Percentiles rank a stretch among this genome's conserved stretches.
phyloP scores from a whole-genome alignment of 148 eudicot genomes.

The Hydrangea macrophylla region DNA sequence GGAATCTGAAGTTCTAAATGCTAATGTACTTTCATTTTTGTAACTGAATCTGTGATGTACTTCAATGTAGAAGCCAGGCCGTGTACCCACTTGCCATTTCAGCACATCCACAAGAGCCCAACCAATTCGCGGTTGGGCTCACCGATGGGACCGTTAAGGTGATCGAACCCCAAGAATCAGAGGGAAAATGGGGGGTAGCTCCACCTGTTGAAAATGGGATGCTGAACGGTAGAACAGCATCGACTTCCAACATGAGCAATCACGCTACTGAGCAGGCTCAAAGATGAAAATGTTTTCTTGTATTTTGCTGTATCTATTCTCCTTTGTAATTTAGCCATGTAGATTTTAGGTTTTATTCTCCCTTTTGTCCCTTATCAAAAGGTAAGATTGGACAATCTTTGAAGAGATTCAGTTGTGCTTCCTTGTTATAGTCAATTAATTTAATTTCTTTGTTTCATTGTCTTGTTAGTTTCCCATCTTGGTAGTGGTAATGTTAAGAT shows the following conservation, averaged over 20 bases:
- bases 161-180: constrained; percentile 73
- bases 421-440: constrained; percentile 7
- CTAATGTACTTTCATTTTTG: background rate
- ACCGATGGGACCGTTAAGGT: constrained; percentile 75
- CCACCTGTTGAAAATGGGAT: constrained; percentile 71
- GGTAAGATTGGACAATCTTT: constrained; percentile 6
- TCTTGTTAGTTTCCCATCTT: too few species aligned
- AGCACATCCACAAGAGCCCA: constrained; percentile 76
- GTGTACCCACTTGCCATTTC: constrained; percentile 59
- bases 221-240: constrained; percentile 58
- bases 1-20: background rate
- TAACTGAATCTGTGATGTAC: background rate
- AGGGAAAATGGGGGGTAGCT: constrained; percentile 74
- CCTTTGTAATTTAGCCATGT: constrained; percentile 18
- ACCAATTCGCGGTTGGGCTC: constrained; percentile 80
- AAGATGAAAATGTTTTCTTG: constrained; percentile 42
- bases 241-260: constrained; percentile 67
- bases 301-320: constrained; percentile 8
- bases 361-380: constrained; percentile 1
- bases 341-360: constrained; percentile 24
- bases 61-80: constrained; percentile 53
- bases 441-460: constrained; percentile 1
- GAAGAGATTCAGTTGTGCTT: background rate
- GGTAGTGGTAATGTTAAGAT: too few species aligned
- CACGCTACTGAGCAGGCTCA: constrained; percentile 67